Percentiles rank a stretch among this genome's conserved stretches.
Conservation (phyloP, 805 yeast species). For the Diddensiella caesifluorescens region DNA sequence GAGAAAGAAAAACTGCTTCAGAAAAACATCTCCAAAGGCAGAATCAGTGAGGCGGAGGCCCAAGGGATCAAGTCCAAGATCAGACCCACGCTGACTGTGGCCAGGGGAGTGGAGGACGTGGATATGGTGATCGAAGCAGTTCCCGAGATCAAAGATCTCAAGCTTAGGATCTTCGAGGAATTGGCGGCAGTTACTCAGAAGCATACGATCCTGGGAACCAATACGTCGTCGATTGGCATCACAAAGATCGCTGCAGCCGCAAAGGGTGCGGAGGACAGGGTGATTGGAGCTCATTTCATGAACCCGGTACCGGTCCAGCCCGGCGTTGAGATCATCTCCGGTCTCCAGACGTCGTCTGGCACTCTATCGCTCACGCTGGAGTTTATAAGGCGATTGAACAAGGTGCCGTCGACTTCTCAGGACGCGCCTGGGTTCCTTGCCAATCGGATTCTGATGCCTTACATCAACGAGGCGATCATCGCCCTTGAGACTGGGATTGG, state of each 20-base stretch:
- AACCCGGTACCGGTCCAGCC: conserved; percentile 43
- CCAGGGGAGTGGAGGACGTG: conserved; percentile 26
- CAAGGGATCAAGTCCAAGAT: conserved; percentile 28
- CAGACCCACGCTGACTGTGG: conserved; percentile 22
- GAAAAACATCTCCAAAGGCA: conserved; percentile 35
- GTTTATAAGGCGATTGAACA: conserved; percentile 34
- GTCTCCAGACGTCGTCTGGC: conserved; percentile 37
- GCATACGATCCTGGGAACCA: conserved; percentile 36
- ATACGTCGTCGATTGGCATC: conserved; percentile 40
- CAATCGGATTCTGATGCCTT: conserved; percentile 39
- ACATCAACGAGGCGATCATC: conserved; percentile 40
- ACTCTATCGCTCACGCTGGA: conserved; percentile 31
- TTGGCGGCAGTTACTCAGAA: conserved; percentile 29
- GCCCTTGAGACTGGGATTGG: conserved; percentile 39
- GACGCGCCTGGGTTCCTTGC: conserved; percentile 43
- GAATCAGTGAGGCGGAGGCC: conserved; percentile 31
- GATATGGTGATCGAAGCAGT: conserved; percentile 42
- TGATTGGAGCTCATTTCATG: conserved; percentile 41
- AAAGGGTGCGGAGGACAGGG: conserved; percentile 36
- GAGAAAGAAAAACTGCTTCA: conserved; percentile 31
- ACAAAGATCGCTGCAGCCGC: conserved; percentile 43
- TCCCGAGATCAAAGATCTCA: conserved; percentile 37
- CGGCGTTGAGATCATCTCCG: conserved; percentile 40
- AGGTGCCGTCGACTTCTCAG: conserved; percentile 34
- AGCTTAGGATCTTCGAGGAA: conserved; percentile 32